phyloP scores from a whole-genome alignment of 495 filamentous ascomycete genomes.

The Bryoglossum gracile region DNA sequence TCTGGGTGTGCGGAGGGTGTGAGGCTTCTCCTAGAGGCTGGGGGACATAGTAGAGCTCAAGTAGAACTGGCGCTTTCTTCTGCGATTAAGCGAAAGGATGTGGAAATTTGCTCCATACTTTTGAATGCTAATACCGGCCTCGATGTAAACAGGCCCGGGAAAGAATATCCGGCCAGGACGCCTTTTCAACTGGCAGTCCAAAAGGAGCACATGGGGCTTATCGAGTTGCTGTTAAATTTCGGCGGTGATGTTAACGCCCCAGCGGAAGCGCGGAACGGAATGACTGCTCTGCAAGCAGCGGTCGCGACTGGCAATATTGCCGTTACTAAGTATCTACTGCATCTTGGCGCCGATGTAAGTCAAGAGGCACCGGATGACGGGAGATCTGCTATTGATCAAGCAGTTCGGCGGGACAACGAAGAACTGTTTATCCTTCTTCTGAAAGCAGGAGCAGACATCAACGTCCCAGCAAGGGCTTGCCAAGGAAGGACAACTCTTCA shows the following conservation, averaged over 20 bases:
- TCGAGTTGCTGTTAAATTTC: not conserved
- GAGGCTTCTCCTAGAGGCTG: not conserved
- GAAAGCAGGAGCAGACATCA: not conserved
- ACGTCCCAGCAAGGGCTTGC: not conserved
- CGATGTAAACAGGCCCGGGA: not conserved
- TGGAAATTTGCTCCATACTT: not conserved
- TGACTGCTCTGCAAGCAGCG: not conserved
- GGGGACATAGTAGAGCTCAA: not conserved
- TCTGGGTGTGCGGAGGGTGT: not conserved
- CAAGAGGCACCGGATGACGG: not conserved
- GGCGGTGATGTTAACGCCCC: not conserved
- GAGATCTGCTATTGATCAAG: not conserved
- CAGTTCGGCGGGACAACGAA: not conserved
- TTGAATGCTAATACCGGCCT: not conserved
- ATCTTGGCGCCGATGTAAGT: not conserved
- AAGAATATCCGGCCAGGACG: not conserved
- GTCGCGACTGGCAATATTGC: not conserved
- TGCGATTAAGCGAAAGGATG: not conserved
- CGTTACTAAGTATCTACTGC: not conserved
- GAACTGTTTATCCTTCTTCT: not conserved
- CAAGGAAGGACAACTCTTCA: constrained; percentile 2
- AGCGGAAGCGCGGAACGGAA: not conserved
- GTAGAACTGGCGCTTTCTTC: not conserved
- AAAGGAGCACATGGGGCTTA: not conserved
- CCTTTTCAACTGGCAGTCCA: not conserved